Evolutionary conservation across 768 basidiomycete genomes (phyloP).

Genomic region (Phanerochaete carnosa): DNA sequence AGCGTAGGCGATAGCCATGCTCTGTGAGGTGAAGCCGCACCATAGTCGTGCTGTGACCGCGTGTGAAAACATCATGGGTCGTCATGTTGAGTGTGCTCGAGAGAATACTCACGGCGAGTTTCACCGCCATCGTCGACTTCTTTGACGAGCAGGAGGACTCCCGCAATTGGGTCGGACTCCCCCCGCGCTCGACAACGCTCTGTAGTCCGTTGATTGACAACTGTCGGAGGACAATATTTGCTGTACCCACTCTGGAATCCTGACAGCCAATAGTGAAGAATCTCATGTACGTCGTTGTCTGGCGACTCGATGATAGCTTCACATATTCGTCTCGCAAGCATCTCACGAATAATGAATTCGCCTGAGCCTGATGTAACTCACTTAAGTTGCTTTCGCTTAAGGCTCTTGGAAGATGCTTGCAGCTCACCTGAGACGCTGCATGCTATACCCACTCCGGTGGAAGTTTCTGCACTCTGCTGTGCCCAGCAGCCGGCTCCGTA

Average conservation of each 20-base stretch:
- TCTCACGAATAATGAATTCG: slow-evolving; percentile 60
- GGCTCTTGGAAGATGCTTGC: neutral
- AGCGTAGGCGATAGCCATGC: slow-evolving; percentile 77
- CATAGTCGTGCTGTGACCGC: slow-evolving; percentile 56
- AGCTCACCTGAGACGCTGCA: slow-evolving; percentile 67
- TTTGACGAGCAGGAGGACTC: slow-evolving; percentile 60
- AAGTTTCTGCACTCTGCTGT: neutral
- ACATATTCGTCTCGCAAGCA: slow-evolving; percentile 54
- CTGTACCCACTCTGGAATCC: slow-evolving; percentile 50
- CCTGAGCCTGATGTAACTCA: slow-evolving; percentile 53
- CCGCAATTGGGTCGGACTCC: slow-evolving; percentile 49
- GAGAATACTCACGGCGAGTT: slow-evolving; percentile 25
- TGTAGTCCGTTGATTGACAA: neutral
- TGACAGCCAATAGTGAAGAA: slow-evolving; percentile 43
- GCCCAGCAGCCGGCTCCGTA: slow-evolving; percentile 83
- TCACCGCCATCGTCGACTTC: slow-evolving; percentile 29
- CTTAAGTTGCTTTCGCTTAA: neutral
- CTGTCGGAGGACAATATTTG: neutral
- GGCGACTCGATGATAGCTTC: slow-evolving; percentile 34
- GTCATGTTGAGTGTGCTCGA: neutral
- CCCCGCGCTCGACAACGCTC: slow-evolving; percentile 31
- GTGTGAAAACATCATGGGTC: no score
- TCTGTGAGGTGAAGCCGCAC: slow-evolving; percentile 82
- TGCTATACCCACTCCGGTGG: slow-evolving; percentile 39
- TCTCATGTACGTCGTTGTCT: slow-evolving; percentile 53